Evolutionary conservation across 116 monocot species (phyloP), one percentile per base, ranked within the genome.

Genomic region (Dioscorea cayenensis): DNA sequence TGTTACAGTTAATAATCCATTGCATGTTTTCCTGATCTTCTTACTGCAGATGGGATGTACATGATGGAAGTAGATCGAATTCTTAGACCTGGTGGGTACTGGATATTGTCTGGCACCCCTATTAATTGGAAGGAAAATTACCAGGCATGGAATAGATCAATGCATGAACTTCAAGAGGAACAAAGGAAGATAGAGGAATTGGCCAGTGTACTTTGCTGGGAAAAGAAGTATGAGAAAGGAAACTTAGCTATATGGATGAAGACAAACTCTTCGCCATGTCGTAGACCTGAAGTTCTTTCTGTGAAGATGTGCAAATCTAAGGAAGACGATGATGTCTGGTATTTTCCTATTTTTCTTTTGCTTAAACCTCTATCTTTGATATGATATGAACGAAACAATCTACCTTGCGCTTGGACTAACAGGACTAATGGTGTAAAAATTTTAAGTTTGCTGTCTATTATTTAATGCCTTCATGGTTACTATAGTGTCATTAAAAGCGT

Each of bases 31-130:
- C 59, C 7, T 68, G 23, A 61, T 3, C 28, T 74, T 51, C 12
- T 14, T 71, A 43, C 14, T 75, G 63, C 71, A 89, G 89, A 74
- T 80, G 85, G 89, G 6, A 85, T 83, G 85, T 83, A 85, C 83
- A 83, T 89, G 85, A 85, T 85, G 85, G 89, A 89, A 67, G 76
- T 85, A 50, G 89, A 89, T 72, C 73, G 89, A 36, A 80, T 89
- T 49, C 85, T 89, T 29, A 77, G 89, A 72, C 86, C 90, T 60
- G 84, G 84, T 29, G 91, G 91, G 11, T 91, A 83, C 63, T 91
- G 91, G 88, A 60, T 91, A 38, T 66, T 91, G 36, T 91, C 91
- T 60, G 91, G 91, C 22, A 85, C 88, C 28, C 91, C 88, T 28
- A 81, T 90, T 60, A 77, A 85, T 75, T 86, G 82, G 86, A 77